Evolutionary conservation across 225 moss, liverwort and hornwort species (phyloP).

Genomic region (Polytrichum formosum): DNA sequence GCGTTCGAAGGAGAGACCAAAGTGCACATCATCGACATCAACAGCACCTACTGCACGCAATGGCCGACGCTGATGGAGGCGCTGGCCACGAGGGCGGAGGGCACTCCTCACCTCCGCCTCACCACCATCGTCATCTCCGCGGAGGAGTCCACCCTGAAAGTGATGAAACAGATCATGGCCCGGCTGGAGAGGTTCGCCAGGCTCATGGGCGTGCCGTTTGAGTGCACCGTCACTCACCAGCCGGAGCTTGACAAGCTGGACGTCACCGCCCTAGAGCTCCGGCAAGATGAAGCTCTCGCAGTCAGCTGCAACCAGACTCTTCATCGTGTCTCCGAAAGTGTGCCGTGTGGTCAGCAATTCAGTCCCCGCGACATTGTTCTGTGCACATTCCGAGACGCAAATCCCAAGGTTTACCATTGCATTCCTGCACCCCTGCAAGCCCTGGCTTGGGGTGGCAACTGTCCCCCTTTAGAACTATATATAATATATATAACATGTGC

Average conservation of each 20-base stretch:
- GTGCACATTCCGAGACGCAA: conserved; percentile 44
- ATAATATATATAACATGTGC: too few species aligned
- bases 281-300: conserved; percentile 63
- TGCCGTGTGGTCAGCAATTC: conserved; percentile 31
- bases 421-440: not conserved
- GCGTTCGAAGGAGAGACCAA: conserved; percentile 73
- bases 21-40: conserved; percentile 80
- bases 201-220: conserved; percentile 80
- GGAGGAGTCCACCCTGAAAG: conserved; percentile 54
- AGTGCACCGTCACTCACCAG: conserved; percentile 56
- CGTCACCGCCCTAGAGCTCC: conserved; percentile 35
- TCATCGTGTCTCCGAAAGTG: conserved; percentile 51
- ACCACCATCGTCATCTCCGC: conserved; percentile 61
- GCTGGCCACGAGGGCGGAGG: conserved; percentile 66
- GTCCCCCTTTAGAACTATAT: too few species aligned
- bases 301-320: conserved; percentile 70
- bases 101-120: conserved; percentile 69
- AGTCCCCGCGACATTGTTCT: conserved; percentile 61
- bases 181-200: conserved; percentile 75
- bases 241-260: conserved; percentile 58
- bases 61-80: conserved; percentile 79
- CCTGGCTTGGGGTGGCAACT: too few species aligned
- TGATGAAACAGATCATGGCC: conserved; percentile 71
- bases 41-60: conserved; percentile 74
- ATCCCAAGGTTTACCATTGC: conserved; percentile 47